Percentiles rank a stretch among this genome's conserved stretches.
Evolutionary conservation across 768 basidiomycete genomes (phyloP).

Genomic region (Pulveroboletus sp.): DNA sequence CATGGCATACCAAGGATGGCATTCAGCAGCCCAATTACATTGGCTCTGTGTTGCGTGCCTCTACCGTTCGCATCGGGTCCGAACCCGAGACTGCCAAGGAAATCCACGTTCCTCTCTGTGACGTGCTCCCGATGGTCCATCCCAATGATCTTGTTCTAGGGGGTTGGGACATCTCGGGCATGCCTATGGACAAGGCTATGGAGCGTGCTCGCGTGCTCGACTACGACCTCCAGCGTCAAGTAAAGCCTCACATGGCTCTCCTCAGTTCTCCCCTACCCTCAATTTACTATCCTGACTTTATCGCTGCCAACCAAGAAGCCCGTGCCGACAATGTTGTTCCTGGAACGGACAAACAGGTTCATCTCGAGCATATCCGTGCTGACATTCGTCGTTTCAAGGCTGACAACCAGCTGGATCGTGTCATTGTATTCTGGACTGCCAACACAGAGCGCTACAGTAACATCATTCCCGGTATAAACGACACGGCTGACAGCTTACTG

Average conservation of each 20-base stretch:
- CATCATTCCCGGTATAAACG: slow-evolving; percentile 91
- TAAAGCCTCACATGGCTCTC: slow-evolving; percentile 77
- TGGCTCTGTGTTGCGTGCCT: slow-evolving; percentile 92
- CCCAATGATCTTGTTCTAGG: slow-evolving; percentile 97
- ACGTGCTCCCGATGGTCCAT: slow-evolving; percentile 95
- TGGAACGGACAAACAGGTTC: slow-evolving; percentile 81
- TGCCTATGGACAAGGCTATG: slow-evolving; percentile 89
- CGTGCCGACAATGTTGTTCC: slow-evolving; percentile 92
- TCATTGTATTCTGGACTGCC: slow-evolving; percentile 97
- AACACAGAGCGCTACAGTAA: slow-evolving; percentile 98
- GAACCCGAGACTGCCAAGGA: slow-evolving; percentile 82
- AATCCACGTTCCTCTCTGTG: slow-evolving; percentile 86
- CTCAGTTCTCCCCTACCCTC: slow-evolving; percentile 85
- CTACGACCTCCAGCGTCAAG: slow-evolving; percentile 95
- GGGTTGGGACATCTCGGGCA: slow-evolving; percentile 95
- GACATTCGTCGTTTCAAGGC: slow-evolving; percentile 93
- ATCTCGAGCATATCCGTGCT: slow-evolving; percentile 87
- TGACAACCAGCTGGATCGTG: slow-evolving; percentile 75
- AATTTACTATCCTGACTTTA: slow-evolving; percentile 96
- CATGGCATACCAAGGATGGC: slow-evolving; percentile 92
- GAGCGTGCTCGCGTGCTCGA: slow-evolving; percentile 88
- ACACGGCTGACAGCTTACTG: slow-evolving; percentile 86
- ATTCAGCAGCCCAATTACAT: slow-evolving; percentile 96
- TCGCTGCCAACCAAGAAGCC: slow-evolving; percentile 94
- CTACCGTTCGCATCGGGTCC: slow-evolving; percentile 86